These are phyloP conservation scores for Fusarium sp. DNA, from an alignment of 2,329 filamentous ascomycete species.

Conservation along the genomic window DNA sequence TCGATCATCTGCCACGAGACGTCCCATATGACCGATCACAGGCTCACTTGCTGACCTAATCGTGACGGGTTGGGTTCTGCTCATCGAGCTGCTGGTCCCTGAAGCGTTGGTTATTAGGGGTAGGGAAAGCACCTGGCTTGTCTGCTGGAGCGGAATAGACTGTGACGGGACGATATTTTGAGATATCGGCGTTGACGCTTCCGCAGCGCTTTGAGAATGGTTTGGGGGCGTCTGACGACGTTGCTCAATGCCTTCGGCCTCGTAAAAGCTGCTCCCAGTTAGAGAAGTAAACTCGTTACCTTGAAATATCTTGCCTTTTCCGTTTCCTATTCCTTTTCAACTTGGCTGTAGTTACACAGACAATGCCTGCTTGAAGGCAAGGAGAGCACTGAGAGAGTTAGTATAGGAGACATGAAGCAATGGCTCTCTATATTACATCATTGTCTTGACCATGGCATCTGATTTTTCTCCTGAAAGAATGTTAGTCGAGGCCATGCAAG, in stretches of 20 bases:
- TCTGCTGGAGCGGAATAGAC: neutral
- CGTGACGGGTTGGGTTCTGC: neutral
- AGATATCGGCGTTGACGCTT: neutral
- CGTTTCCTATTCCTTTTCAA: slow-evolving; percentile 24
- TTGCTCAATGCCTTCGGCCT: slow-evolving; percentile 14
- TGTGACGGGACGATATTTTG: neutral
- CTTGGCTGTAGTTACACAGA: slow-evolving; percentile 18
- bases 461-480: slow-evolving; percentile 21
- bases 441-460: slow-evolving; percentile 19
- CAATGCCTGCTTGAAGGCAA: slow-evolving; percentile 10
- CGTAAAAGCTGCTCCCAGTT: slow-evolving; percentile 11
- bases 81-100: neutral
- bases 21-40: slow-evolving; percentile 45
- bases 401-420: neutral
- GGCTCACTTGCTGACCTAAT: slow-evolving; percentile 5
- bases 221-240: neutral
- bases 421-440: neutral
- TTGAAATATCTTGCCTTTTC: neutral
- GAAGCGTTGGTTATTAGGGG: neutral
- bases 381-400: slow-evolving; percentile 5
- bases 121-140: neutral
- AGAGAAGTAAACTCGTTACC: neutral
- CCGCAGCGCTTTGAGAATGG: neutral
- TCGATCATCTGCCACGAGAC: slow-evolving; percentile 37
- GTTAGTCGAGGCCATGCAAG: neutral